phyloP scores from a whole-genome alignment of 441 rosid genomes.

The Metrosideros polymorpha region DNA sequence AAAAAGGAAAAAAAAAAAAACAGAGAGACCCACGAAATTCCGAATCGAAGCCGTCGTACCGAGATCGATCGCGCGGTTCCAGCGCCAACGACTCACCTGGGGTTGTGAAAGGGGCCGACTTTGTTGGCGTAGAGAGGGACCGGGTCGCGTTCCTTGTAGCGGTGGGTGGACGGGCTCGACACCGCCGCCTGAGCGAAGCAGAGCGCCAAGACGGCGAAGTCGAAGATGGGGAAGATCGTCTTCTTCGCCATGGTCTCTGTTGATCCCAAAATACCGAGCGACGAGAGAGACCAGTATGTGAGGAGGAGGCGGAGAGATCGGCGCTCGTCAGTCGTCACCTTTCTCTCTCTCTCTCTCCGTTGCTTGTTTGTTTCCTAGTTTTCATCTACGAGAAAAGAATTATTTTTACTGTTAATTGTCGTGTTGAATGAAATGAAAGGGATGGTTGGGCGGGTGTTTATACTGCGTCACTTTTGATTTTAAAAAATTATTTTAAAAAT shows the following conservation, averaged over 20 bases:
- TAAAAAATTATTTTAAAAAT: too few species aligned
- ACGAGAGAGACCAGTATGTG: not conserved
- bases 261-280: not conserved
- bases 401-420: not conserved
- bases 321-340: not conserved
- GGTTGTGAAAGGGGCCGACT: slow-evolving; percentile 26
- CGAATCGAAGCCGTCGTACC: not conserved
- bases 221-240: not conserved
- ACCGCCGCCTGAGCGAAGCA: slow-evolving; percentile 1
- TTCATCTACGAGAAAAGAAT: not conserved
- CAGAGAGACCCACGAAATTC: not conserved
- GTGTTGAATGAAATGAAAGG: not conserved
- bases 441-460: not conserved
- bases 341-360: not conserved
- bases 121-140: slow-evolving; percentile 25
- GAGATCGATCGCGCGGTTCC: not conserved
- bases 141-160: slow-evolving; percentile 13
- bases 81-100: slow-evolving; percentile 5
- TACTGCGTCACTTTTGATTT: too few species aligned
- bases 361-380: not conserved
- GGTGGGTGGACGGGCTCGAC: slow-evolving; percentile 16
- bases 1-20: not conserved
- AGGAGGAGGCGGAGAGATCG: not conserved
- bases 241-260: not conserved
- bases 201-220: not conserved